Base-by-base conservation (phyloP, 2,329 filamentous ascomycete species). In the Tricladium varicosporioides region DNA sequence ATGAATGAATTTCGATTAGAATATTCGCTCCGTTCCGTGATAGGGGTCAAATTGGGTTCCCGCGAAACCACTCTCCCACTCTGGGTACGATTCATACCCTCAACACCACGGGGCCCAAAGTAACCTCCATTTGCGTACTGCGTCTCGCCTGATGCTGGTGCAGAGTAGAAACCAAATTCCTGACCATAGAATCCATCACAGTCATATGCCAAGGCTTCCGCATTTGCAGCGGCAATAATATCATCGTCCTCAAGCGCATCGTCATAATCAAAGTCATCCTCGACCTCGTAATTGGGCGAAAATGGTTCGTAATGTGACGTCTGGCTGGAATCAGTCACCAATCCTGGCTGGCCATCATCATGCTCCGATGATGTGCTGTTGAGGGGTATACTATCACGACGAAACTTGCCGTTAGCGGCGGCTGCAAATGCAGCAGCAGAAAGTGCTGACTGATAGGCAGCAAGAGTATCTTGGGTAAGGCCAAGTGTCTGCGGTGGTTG, bases 111-210 rank as follows among this genome's bases (percentile, higher is more conserved):
- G 0, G 89, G 84, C 1, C 91, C 91, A 69, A 97, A 97, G 73
- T 91, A 96, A 16, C 94, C 94, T 27, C 94, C 94, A 64, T 91
- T 89, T 13, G 85, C 81, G 64, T 88, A 89, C 43, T 71, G 73
- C 0, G 73, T 70, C 46, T 73, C 70, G 10, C 74, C 71, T 14
- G 70, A 70, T 5, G 74, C 63, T 0, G 83, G 81, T 1, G 79
- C 77, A 1, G 92, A 91, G 71, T 96, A 99, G 72, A 99, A 99
- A 0, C 92, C 92, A 69, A 99, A 99, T 71, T 99, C 94, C 64
- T 92, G 88, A 0, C 94, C 94, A 69, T 99, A 99, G 76, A 94
- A 95, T 0, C 91, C 93, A 62, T 97, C 93, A 5, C 87, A 87
- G 68, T 99, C 94, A 64, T 91, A 92, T 47, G 94, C 93, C 7